Base-by-base conservation (phyloP, 805 yeast species). In the Zygoascus tannicola region DNA sequence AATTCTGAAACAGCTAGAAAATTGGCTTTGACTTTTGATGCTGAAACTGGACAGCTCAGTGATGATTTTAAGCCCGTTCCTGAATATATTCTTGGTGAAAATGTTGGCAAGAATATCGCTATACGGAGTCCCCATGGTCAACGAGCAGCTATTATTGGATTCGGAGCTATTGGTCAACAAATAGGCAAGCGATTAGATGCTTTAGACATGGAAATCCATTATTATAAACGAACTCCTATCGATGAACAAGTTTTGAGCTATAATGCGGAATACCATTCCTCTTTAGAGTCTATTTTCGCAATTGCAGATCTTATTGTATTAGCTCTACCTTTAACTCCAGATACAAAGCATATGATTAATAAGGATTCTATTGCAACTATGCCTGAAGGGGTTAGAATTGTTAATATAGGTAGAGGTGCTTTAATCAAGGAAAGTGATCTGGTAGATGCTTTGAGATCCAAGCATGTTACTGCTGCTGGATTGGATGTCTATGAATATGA, bases 351-450 rank as follows among this genome's bases (percentile, higher is more conserved):
- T 54, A 57, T 82, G 48, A 62, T 83, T 48, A 74, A 80, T 54
- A 58, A 56, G 28, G 54, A 66, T 0, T 57, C 79, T 0, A 66
- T 84, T 19, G 59, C 62, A 5, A 52, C 64, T 39, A 65, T 81
- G 45, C 68, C 71, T 34, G 63, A 66, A 34, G 80, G 83, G 1
- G 70, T 80, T 4, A 67, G 84, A 42, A 64, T 84, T 20, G 77
- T 84, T 39, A 84, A 84, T 55, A 77, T 84, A 35, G 94, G 94
- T 1, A 67, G 94, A 47, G 94, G 94, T 1, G 53, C 72, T 2
- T 73, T 82, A 30, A 70, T 84, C 47, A 77, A 82, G 51, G 86
- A 80, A 52, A 67, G 72, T n/a, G 87, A 76, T 2, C 60, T 83
- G 39, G 66, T 81, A 8, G 68, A 64, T 4, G 88, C 80, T 0